A percentile compares a stretch with the other conserved stretches of the same genome.
phyloP scores from a whole-genome alignment of 306 rosid species.

The Trifolium fragiferum region DNA sequence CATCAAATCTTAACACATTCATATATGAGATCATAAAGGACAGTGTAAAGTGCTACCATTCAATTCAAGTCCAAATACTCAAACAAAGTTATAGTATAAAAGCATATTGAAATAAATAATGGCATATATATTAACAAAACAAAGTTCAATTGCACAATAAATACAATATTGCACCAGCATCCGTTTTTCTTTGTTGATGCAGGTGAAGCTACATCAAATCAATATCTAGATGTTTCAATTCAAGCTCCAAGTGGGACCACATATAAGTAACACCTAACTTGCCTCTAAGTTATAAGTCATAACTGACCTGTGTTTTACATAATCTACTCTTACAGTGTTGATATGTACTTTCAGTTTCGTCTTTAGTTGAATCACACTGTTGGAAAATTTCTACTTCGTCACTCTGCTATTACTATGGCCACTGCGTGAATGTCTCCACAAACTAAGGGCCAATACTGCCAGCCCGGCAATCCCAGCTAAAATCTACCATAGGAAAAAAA shows the following conservation, averaged over 20 bases:
- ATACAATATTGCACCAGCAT: slow-evolving; percentile 20
- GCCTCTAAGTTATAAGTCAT: slow-evolving; percentile 26
- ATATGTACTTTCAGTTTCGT: slow-evolving; percentile 34
- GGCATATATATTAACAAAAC: too few species aligned
- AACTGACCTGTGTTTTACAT: slow-evolving; percentile 27
- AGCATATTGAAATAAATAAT: too few species aligned
- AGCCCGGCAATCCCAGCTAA: slow-evolving; percentile 70
- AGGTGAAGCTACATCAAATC: slow-evolving; percentile 12
- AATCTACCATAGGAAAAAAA: slow-evolving; percentile 58
- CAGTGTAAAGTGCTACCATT: too few species aligned
- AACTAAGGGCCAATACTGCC: slow-evolving; percentile 59
- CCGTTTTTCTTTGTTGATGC: not conserved
- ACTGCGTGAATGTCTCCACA: slow-evolving; percentile 75
- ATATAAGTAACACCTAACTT: slow-evolving; percentile 22
- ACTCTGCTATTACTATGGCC: slow-evolving; percentile 53
- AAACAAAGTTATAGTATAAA: too few species aligned
- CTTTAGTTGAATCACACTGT: not conserved
- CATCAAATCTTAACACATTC: too few species aligned
- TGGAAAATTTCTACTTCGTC: slow-evolving; percentile 33
- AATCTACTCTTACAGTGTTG: slow-evolving; percentile 33
- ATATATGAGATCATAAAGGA: too few species aligned
- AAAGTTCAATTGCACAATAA: too few species aligned
- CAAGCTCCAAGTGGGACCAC: slow-evolving; percentile 24
- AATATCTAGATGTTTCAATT: slow-evolving; percentile 36
- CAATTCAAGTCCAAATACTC: too few species aligned